Conservation (phyloP, 768 basidiomycete species). For the Tulasnella sp. region DNA sequence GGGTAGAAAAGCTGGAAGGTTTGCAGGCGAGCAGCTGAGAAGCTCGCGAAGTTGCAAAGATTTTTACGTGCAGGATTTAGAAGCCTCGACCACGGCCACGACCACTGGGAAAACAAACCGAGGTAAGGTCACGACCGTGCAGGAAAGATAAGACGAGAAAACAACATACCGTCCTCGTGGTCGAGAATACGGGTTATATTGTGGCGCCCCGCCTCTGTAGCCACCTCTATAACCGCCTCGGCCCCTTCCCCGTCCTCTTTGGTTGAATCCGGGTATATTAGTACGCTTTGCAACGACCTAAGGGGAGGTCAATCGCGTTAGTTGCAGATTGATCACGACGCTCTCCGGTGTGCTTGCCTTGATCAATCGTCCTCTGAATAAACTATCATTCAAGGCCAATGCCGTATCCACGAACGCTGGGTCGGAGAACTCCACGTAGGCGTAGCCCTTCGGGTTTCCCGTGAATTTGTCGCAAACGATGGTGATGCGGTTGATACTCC, state of each 20-base stretch:
- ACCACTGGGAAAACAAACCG: not conserved
- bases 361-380: slow-evolving; percentile 89
- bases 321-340: not conserved
- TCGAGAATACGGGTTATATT: slow-evolving; percentile 60
- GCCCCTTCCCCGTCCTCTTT: slow-evolving; percentile 65
- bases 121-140: not conserved
- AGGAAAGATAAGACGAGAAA: not conserved
- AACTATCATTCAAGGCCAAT: slow-evolving; percentile 88
- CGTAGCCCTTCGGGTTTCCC: slow-evolving; percentile 98
- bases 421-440: slow-evolving; percentile 98
- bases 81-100: slow-evolving; percentile 26
- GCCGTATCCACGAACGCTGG: slow-evolving; percentile 87
- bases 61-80: not conserved
- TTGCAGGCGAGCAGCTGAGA: not conserved
- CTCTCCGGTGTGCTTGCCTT: slow-evolving; percentile 56
- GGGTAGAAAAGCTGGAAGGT: not conserved
- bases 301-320: not conserved
- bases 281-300: slow-evolving; percentile 95
- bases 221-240: slow-evolving; percentile 58
- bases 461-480: slow-evolving; percentile 99
- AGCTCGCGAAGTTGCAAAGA: not conserved
- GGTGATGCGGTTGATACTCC: slow-evolving; percentile 97
- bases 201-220: slow-evolving; percentile 49
- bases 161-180: slow-evolving; percentile 67
- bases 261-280: slow-evolving; percentile 88